Evolutionary conservation across 2,329 filamentous ascomycete species (phyloP).

Genomic region (Grosmannia serpens): DNA sequence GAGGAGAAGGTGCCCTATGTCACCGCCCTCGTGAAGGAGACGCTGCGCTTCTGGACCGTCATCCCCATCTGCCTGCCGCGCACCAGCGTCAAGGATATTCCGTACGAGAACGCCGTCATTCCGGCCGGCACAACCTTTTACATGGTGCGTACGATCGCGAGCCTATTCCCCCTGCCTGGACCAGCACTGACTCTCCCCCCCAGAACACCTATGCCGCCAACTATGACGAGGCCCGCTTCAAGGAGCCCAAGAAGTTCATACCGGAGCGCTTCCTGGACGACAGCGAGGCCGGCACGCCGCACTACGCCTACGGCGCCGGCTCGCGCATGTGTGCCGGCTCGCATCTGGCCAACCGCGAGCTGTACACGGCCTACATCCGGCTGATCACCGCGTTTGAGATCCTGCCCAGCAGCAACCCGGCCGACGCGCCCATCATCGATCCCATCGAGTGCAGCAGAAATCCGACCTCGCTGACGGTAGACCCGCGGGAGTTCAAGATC

Average conservation of each 20-base stretch:
- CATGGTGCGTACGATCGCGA: slow-evolving; percentile 28
- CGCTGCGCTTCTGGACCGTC: slow-evolving; percentile 66
- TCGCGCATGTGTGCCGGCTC: slow-evolving; percentile 52
- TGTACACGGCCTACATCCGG: slow-evolving; percentile 48
- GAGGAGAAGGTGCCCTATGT: slow-evolving; percentile 71
- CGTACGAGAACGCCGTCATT: slow-evolving; percentile 53
- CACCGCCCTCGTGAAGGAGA: slow-evolving; percentile 67
- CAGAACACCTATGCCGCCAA: slow-evolving; percentile 62
- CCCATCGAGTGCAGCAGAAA: slow-evolving; percentile 4
- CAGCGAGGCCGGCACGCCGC: slow-evolving; percentile 36
- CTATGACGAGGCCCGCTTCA: slow-evolving; percentile 59
- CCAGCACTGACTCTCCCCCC: not conserved
- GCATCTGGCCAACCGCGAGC: slow-evolving; percentile 51
- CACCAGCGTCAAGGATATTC: slow-evolving; percentile 59
- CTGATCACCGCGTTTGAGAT: slow-evolving; percentile 49
- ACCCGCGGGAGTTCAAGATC: slow-evolving; percentile 9
- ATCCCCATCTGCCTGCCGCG: slow-evolving; percentile 69
- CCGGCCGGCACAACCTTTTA: slow-evolving; percentile 71
- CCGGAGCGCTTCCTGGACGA: slow-evolving; percentile 53
- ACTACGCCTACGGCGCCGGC: slow-evolving; percentile 54
- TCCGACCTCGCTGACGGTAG: slow-evolving; percentile 5
- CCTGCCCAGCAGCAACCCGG: slow-evolving; percentile 51
- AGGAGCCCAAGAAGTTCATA: slow-evolving; percentile 47
- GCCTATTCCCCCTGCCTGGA: not conserved
- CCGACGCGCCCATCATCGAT: slow-evolving; percentile 30